phyloP scores from a whole-genome alignment of 768 basidiomycete species.

The Auriculariales sp. region DNA sequence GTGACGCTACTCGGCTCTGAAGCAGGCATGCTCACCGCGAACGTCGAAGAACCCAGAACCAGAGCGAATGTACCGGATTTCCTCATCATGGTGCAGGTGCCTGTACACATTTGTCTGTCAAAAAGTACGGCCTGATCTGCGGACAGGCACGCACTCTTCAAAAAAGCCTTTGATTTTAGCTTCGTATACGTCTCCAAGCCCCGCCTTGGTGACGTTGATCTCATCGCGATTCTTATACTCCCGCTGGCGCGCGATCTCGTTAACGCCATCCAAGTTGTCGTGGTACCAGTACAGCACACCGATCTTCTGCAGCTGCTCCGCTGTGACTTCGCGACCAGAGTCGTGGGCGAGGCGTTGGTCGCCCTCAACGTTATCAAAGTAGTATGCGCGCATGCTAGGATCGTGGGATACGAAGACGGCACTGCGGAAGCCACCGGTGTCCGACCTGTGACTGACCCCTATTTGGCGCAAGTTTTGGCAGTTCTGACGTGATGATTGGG shows the following conservation, averaged over 20 bases:
- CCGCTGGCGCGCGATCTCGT: constrained; percentile 48
- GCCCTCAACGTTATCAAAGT: constrained; percentile 56
- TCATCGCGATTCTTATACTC: constrained; percentile 76
- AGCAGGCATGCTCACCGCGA: constrained; percentile 37
- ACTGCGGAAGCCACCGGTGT: background rate
- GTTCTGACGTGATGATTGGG: too few species aligned
- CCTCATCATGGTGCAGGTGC: constrained; percentile 93
- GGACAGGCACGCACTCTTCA: constrained; percentile 42
- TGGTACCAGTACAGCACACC: constrained; percentile 58
- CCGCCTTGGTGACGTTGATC: constrained; percentile 64
- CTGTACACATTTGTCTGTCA: constrained; percentile 20
- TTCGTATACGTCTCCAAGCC: constrained; percentile 75
- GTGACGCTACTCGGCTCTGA: background rate
- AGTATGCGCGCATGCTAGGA: constrained; percentile 52
- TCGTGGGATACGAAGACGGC: background rate
- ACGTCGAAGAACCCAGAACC: constrained; percentile 93
- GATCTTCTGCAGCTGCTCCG: constrained; percentile 31
- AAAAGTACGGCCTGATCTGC: background rate
- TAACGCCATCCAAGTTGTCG: constrained; percentile 36
- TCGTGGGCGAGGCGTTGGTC: constrained; percentile 78
- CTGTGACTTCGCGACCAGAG: constrained; percentile 32
- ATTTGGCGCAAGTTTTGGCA: too few species aligned
- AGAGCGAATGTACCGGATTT: constrained; percentile 75
- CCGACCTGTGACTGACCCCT: too few species aligned
- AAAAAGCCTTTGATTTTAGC: constrained; percentile 72